These are phyloP conservation scores for Sphenostylis stenocarpa DNA, from an alignment of 306 rosid species.

Conservation along the genomic window DNA sequence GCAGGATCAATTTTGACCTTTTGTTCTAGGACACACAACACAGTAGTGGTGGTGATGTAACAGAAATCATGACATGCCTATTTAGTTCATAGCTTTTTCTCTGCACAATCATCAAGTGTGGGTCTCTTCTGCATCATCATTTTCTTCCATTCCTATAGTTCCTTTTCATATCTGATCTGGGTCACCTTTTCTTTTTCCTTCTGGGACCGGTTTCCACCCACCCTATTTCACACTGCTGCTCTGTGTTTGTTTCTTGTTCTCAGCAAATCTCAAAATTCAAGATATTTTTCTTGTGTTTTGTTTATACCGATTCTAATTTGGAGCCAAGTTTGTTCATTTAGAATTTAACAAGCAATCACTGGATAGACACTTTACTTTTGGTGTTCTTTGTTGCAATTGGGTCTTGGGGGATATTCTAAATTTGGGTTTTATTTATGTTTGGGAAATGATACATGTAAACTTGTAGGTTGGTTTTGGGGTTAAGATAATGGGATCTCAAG, in stretches of 20 bases:
- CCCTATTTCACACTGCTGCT: slow-evolving; percentile 31
- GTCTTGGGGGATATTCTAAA: neutral
- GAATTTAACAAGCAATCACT: neutral
- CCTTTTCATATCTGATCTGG: slow-evolving; percentile 35
- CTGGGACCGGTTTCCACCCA: slow-evolving; percentile 5
- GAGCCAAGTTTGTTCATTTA: slow-evolving; percentile 18
- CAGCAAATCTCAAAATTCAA: slow-evolving; percentile 17
- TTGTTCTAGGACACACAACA: neutral
- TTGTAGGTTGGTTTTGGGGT: slow-evolving; percentile 36
- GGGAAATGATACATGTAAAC: slow-evolving; percentile 28
- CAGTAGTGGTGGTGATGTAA: neutral
- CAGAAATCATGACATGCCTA: slow-evolving; percentile 31
- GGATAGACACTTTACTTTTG: slow-evolving; percentile 9
- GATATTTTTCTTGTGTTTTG: slow-evolving; percentile 10
- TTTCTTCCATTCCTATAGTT: slow-evolving; percentile 25
- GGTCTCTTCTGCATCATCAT: slow-evolving; percentile 11
- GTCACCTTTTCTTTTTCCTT: slow-evolving; percentile 19
- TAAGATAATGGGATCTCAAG: slow-evolving; percentile 84
- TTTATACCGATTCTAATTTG: slow-evolving; percentile 23
- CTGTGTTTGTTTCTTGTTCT: slow-evolving; percentile 30
- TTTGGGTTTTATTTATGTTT: neutral
- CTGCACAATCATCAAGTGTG: neutral
- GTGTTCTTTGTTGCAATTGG: slow-evolving; percentile 27
- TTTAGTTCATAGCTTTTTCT: slow-evolving; percentile 3
- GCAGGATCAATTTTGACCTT: slow-evolving; percentile 17